phyloP scores from a whole-genome alignment of 352 stramenopile species.

The Globisporangium iwayamae region DNA sequence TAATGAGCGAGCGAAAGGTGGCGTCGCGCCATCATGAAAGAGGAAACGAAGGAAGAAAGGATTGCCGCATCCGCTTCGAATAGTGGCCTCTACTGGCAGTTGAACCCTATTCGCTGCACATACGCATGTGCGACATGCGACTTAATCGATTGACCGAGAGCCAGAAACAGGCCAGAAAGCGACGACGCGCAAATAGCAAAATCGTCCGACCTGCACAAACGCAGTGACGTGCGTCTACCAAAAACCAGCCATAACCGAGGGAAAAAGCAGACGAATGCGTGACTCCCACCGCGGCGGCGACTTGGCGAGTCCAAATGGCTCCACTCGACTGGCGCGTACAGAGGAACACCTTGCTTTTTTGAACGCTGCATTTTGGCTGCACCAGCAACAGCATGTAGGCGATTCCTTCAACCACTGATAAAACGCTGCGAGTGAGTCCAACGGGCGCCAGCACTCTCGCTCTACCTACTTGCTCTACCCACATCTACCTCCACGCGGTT shows the following conservation, averaged over 20 bases:
- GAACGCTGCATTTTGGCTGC: no score
- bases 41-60: not conserved
- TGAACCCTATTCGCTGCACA: constrained; percentile 1
- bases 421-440: not conserved
- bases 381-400: no score
- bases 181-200: constrained; percentile 3
- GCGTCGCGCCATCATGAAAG: not conserved
- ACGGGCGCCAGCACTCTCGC: not conserved
- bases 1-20: not conserved
- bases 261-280: not conserved
- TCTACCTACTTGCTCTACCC: constrained; percentile 7
- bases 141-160: not conserved
- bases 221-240: constrained; percentile 9
- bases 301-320: no score
- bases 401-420: no score
- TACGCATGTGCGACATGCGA: no score
- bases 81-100: not conserved
- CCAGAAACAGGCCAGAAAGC: not conserved
- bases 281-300: not conserved
- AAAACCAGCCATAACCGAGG: not conserved
- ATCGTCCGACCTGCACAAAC: not conserved
- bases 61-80: not conserved
- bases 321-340: no score
- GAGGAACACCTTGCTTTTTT: no score
- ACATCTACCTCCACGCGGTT: constrained; percentile 3